Evolutionary conservation across 768 basidiomycete genomes (phyloP), one percentile per base, ranked within the genome.

Genomic region (Clitopilus passeckerianus): DNA sequence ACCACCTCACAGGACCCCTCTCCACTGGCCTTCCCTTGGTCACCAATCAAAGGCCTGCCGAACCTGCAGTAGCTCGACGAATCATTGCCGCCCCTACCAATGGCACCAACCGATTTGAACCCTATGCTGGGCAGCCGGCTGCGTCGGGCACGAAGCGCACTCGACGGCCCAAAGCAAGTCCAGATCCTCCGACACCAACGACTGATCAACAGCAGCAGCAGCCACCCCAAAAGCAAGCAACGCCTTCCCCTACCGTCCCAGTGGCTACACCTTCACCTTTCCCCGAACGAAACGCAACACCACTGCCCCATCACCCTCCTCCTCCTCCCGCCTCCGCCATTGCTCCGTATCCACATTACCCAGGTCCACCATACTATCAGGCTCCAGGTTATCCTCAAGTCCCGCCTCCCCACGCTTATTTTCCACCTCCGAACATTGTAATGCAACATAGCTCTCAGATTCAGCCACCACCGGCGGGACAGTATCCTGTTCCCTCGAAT

Each of bases 21-120:
- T 79, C 80, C 1, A 72, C 77, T 12, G 77, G 74, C 27, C 70
- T 80, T 24, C 81, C 82, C 12, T 80, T 85, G 37, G 76, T 83
- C 41, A 77, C 76, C 1, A 81, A 82, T 41, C 37, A 5, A 50
- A 7, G 74, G 75, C 27, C 78, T 77, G 53, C 60, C 77, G 23
- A 61, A 77, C 1, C 81, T 81, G 33, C 65, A 37, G 14, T 53
- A 63, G 6, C 58, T 6, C 35, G 27, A 37, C 35, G 60, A 55
- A 34, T 58, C 61, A 16, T 62, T 61, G 54, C 54, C 2, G 54
- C 22, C 16, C 33, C 54, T 33, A 10, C 35, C 7, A 55, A 55
- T 15, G 7, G 3, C 27, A 63, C 58, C 6, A 57, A 61, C 56
- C 67, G 67, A 15, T 64, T 57, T 12, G 64, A 62, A 15, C 67